phyloP scores from a whole-genome alignment of 352 stramenopile species.

The Globisporangium abappressorium region DNA sequence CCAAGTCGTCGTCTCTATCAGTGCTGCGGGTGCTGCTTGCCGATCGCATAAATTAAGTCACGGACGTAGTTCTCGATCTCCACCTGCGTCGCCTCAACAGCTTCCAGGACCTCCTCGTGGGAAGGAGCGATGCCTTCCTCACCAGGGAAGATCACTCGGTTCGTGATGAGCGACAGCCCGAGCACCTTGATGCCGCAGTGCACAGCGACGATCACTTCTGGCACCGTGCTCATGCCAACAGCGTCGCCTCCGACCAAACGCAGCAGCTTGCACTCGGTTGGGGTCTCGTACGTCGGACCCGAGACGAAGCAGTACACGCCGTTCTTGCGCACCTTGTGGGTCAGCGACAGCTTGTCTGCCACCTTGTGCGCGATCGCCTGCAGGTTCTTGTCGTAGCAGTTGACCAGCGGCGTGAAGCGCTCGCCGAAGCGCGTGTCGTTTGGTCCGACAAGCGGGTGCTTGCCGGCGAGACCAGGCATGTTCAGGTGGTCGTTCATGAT shows the following conservation, averaged over 20 bases:
- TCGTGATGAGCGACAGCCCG: constrained; percentile 96
- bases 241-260: constrained; percentile 89
- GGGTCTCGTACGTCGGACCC: constrained; percentile 96
- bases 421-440: constrained; percentile 95
- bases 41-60: constrained; percentile 47
- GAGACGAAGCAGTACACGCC: constrained; percentile 97
- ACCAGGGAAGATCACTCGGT: constrained; percentile 87
- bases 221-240: constrained; percentile 96
- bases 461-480: constrained; percentile 90
- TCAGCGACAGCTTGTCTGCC: constrained; percentile 76
- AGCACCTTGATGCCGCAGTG: constrained; percentile 95
- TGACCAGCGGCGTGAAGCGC: constrained; percentile 94
- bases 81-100: constrained; percentile 66
- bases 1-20: constrained; percentile 3
- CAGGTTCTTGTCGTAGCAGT: constrained; percentile 92
- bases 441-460: constrained; percentile 92
- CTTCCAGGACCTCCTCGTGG: constrained; percentile 93
- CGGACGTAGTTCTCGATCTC: constrained; percentile 51
- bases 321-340: constrained; percentile 78
- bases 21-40: constrained; percentile 34
- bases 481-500: constrained; percentile 96
- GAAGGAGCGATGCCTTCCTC: constrained; percentile 79
- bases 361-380: constrained; percentile 78
- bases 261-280: constrained; percentile 93
- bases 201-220: constrained; percentile 94